A percentile compares a stretch with the other conserved stretches of the same genome.
phyloP scores from a whole-genome alignment of 257 asterid species.

The Eucommia ulmoides region DNA sequence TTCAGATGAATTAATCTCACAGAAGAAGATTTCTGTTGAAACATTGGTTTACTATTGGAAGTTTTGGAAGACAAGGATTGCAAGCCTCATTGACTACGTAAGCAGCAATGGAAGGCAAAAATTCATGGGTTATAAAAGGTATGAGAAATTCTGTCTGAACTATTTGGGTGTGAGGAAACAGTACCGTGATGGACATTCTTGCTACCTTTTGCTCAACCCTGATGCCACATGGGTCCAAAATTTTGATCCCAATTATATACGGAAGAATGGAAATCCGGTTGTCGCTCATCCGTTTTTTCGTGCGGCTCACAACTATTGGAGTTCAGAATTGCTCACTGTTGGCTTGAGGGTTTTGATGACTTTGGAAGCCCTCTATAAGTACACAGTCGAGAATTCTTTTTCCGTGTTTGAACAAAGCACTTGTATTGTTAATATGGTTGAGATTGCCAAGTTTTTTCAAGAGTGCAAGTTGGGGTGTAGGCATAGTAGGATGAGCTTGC shows the following conservation, averaged over 20 bases:
- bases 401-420: conserved; percentile 21
- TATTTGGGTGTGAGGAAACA: conserved; percentile 44
- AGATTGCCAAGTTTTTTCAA: conserved; percentile 17
- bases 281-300: conserved; percentile 26
- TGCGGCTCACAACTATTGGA: conserved; percentile 34
- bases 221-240: conserved; percentile 36
- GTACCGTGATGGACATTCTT: neutral
- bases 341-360: conserved; percentile 33
- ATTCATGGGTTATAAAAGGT: too few species aligned
- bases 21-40: conserved; percentile 20
- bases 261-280: conserved; percentile 11
- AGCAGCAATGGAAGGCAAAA: neutral
- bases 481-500: conserved; percentile 4
- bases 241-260: conserved; percentile 13
- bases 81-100: conserved; percentile 9
- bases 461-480: conserved; percentile 10
- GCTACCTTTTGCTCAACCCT: conserved; percentile 29
- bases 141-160: conserved; percentile 22
- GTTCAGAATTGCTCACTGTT: conserved; percentile 19
- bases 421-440: conserved; percentile 22
- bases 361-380: conserved; percentile 20
- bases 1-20: conserved; percentile 14
- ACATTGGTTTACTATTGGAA: conserved; percentile 41
- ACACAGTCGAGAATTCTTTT: neutral
- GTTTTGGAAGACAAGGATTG: conserved; percentile 17